Evolutionary conservation across 306 rosid genomes (phyloP).

Genomic region (Comarum palustre): DNA sequence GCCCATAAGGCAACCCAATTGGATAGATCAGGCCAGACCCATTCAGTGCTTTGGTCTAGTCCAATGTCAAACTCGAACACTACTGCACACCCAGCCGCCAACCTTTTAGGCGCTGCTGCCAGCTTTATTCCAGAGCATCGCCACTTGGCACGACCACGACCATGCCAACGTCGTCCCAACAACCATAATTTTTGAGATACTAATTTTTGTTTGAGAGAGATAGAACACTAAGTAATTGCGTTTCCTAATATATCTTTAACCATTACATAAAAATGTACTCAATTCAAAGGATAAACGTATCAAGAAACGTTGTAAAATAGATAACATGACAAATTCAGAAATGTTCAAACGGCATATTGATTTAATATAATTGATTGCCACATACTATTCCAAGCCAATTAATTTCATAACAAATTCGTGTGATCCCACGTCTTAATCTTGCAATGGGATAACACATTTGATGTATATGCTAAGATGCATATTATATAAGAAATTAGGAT

Average conservation of each 20-base stretch:
- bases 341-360: background rate
- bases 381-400: background rate
- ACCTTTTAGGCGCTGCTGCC: too few species aligned
- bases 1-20: too few species aligned
- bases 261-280: background rate
- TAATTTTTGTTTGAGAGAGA: background rate
- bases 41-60: too few species aligned
- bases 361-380: background rate
- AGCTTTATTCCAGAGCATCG: too few species aligned
- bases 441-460: background rate
- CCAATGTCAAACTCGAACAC: too few species aligned
- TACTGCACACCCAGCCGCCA: too few species aligned
- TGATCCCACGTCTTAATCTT: background rate
- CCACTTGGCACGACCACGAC: too few species aligned
- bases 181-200: too few species aligned
- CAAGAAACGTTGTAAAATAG: background rate
- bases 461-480: background rate
- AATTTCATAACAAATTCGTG: background rate
- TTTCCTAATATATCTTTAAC: background rate
- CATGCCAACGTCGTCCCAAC: too few species aligned
- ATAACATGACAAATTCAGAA: background rate
- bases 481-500: background rate
- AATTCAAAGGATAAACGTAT: too few species aligned
- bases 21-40: too few species aligned
- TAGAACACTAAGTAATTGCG: too few species aligned